These are phyloP conservation scores for Fusarium gaditjirri DNA, from an alignment of 2,329 filamentous ascomycete species.

Conservation along the genomic window DNA sequence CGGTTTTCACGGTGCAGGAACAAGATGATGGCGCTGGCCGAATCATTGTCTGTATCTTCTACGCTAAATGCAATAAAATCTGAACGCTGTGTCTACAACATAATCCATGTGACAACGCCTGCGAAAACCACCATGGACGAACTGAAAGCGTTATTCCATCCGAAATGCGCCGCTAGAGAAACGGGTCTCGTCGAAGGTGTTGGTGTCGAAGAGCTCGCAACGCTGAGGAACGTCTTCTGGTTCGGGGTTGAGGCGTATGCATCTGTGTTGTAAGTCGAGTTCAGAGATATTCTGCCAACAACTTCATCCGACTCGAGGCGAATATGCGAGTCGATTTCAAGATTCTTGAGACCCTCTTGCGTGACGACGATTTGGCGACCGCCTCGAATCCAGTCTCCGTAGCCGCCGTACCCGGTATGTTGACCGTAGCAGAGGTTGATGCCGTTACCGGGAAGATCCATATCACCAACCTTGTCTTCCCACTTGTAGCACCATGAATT, in stretches of 20 bases:
- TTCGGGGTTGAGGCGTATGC: constrained; percentile 59
- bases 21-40: not conserved
- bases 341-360: constrained; percentile 51
- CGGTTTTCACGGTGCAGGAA: rapidly evolving
- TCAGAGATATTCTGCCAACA: constrained; percentile 64
- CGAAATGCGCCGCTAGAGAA: not conserved
- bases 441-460: constrained; percentile 54
- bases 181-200: not conserved
- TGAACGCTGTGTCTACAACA: not conserved
- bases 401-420: constrained; percentile 76
- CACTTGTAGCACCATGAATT: constrained; percentile 68
- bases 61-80: not conserved
- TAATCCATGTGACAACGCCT: not conserved
- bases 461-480: constrained; percentile 61
- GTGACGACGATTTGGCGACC: constrained; percentile 65
- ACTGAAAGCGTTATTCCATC: not conserved
- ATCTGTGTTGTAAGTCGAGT: constrained; percentile 69
- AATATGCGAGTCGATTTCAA: constrained; percentile 68
- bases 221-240: constrained; percentile 43
- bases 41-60: not conserved
- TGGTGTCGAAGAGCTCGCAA: not conserved
- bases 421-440: constrained; percentile 68
- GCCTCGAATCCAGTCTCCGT: constrained; percentile 72
- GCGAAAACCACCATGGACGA: not conserved
- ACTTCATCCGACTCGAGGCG: constrained; percentile 66